A percentile compares a stretch with the other conserved stretches of the same genome.
These are phyloP conservation scores for Neonectria ditissima DNA, from an alignment of 2,329 filamentous ascomycete genomes.

Conservation along the genomic window DNA sequence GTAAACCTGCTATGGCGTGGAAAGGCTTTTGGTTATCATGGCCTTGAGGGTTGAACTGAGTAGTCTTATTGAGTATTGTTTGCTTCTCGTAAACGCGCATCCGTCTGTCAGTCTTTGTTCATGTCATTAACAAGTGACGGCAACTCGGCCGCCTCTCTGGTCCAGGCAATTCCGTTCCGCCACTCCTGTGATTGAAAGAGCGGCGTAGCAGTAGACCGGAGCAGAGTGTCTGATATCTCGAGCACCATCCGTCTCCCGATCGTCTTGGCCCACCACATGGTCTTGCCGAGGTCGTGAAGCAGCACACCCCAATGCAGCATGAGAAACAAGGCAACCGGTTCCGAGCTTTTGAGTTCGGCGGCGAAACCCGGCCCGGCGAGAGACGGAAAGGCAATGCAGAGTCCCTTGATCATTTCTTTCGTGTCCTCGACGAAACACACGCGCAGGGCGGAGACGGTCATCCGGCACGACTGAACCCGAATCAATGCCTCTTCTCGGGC, in stretches of 20 bases:
- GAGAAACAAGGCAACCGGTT: slow-evolving; percentile 53
- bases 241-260: slow-evolving; percentile 40
- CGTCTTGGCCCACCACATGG: slow-evolving; percentile 43
- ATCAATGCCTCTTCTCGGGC: slow-evolving; percentile 12
- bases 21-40: neutral
- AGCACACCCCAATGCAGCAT: slow-evolving; percentile 54
- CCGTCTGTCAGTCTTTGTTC: neutral
- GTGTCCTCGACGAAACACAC: slow-evolving; percentile 52
- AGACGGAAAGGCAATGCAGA: slow-evolving; percentile 47
- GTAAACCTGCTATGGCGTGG: neutral
- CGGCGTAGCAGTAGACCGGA: neutral
- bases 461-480: slow-evolving; percentile 26
- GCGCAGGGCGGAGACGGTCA: slow-evolving; percentile 48
- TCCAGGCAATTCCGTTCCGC: slow-evolving; percentile 37
- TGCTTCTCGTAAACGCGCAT: neutral
- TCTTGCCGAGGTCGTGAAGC: slow-evolving; percentile 40
- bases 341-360: slow-evolving; percentile 43
- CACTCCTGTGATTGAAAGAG: slow-evolving; percentile 33
- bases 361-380: slow-evolving; percentile 48
- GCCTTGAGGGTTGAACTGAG: neutral
- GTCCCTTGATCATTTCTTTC: slow-evolving; percentile 47
- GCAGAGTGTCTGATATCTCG: slow-evolving; percentile 34
- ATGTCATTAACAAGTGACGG: neutral
- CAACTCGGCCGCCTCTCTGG: slow-evolving; percentile 34
- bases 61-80: neutral